Evolutionary conservation across 768 basidiomycete species (phyloP), one percentile per base, ranked within the genome.

Genomic region (Rhizopogon sp.): DNA sequence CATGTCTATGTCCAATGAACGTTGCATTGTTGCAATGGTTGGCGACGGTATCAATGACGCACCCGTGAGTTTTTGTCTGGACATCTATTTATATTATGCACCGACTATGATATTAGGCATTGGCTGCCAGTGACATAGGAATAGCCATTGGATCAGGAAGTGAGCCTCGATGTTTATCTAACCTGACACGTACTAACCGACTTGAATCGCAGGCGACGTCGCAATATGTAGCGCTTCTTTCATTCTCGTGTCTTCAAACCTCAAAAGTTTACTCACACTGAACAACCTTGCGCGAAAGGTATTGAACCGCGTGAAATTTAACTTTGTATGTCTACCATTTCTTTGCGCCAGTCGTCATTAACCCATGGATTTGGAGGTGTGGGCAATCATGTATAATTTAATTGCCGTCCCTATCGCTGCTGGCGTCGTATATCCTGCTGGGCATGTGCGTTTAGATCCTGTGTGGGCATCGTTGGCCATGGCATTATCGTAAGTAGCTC

Each of bases 381-480:
- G 87, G 84, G 87, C 88, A 8, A 66, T 78, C 17, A 67, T 85
- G 50, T 89, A 90, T 65, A 90, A 90, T 61, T 59, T 83, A 3
- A 69, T 81, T 44, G 81, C 85, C 8, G 57, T 91, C 3, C 88
- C 90, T 0, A 76, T 93, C 46, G 89, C 91, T 2, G 90, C 88
- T 1, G 91, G 90, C 0, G 85, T 80, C 4, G 74, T 93, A 14
- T 91, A 89, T 64, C 85, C 88, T 6, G 76, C 79, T n/a, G 76
- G 80, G 10, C 83, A 82, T 56, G 75, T 76, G n/a, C 76, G 87
- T 55, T 81, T 84, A 52, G 76, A 75, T 37, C 90, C 92, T 2
- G 87, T 90, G 2, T 92, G 88, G 88, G 83, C 86, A 10, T 87
- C 89, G 1, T 69, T 90, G 9, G 82, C 86, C 0, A 92, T 91